A percentile compares a stretch with the other conserved stretches of the same genome.
These are phyloP conservation scores for Tricladium varicosporioides DNA, from an alignment of 2,329 filamentous ascomycete genomes.

Conservation along the genomic window DNA sequence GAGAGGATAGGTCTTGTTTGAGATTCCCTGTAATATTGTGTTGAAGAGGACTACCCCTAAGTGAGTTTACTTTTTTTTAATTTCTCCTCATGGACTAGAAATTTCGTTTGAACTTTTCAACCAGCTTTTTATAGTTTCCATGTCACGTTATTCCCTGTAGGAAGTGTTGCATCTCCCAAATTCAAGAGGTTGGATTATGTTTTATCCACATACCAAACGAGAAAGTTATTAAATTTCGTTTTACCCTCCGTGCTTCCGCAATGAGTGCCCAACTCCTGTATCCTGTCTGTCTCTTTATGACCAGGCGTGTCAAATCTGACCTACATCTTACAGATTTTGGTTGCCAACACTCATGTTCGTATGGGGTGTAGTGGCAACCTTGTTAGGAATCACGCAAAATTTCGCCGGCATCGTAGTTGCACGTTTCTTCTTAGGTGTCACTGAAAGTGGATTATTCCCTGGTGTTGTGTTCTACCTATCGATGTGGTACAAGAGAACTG, in stretches of 20 bases:
- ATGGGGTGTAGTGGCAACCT: constrained; percentile 54
- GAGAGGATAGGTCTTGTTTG: constrained; percentile 44
- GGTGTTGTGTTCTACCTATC: constrained; percentile 48
- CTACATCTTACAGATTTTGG: constrained; percentile 46
- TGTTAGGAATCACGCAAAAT: constrained; percentile 49
- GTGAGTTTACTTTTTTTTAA: not conserved
- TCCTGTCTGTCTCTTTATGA: too few species aligned
- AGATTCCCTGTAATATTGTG: constrained; percentile 62
- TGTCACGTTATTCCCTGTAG: too few species aligned
- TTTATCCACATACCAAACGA: not conserved
- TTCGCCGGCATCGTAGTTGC: constrained; percentile 50
- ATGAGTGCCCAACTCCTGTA: too few species aligned
- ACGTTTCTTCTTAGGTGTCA: constrained; percentile 54
- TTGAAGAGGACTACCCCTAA: constrained; percentile 53
- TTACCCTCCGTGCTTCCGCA: too few species aligned
- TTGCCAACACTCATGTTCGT: constrained; percentile 54
- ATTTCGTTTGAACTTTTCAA: too few species aligned
- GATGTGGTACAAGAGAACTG: constrained; percentile 54
- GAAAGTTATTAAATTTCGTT: too few species aligned
- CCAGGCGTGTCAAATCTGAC: too few species aligned
- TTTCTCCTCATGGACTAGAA: not conserved
- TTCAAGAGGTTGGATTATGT: not conserved
- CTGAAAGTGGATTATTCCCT: constrained; percentile 54
- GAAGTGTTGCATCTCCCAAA: too few species aligned
- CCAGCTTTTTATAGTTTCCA: too few species aligned